Percentiles rank a stretch among this genome's conserved stretches.
These are phyloP conservation scores for Pulveroboletus sp. DNA, from an alignment of 768 basidiomycete genomes.

Conservation along the genomic window DNA sequence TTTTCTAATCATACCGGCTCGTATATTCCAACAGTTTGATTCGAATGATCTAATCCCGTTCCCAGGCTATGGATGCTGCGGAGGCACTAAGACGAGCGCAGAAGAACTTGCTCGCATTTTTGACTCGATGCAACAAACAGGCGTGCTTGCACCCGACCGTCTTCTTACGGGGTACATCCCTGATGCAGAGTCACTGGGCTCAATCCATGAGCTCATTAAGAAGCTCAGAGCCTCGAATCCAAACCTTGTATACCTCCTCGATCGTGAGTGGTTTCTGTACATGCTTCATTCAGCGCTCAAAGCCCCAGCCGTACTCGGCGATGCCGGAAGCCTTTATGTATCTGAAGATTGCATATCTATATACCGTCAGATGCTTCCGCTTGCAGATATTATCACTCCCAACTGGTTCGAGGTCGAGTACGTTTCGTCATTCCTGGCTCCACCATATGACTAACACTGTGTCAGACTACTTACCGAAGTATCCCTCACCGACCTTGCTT, in stretches of 20 bases:
- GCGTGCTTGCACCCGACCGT: conserved; percentile 66
- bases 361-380: conserved; percentile 75
- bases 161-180: conserved; percentile 93
- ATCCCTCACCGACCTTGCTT: conserved; percentile 60
- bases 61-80: conserved; percentile 78
- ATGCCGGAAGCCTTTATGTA: conserved; percentile 87
- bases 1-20: conserved; percentile 92
- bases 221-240: conserved; percentile 59
- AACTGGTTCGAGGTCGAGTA: conserved; percentile 99
- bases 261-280: conserved; percentile 59
- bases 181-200: conserved; percentile 70
- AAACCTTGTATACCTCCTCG: conserved; percentile 79
- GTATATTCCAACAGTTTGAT: conserved; percentile 6
- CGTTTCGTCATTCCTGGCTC: conserved; percentile 5
- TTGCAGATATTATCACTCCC: conserved; percentile 92
- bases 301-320: conserved; percentile 85
- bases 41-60: not conserved
- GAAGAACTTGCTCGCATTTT: conserved; percentile 78
- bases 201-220: conserved; percentile 59
- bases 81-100: conserved; percentile 76
- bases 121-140: conserved; percentile 67
- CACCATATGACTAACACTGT: conserved; percentile 1
- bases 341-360: conserved; percentile 82
- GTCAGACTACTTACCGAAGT: conserved; percentile 73
- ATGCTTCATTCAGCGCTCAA: not conserved